Conservation (phyloP, 257 asterid genomes). For the Perilla frutescens region DNA sequence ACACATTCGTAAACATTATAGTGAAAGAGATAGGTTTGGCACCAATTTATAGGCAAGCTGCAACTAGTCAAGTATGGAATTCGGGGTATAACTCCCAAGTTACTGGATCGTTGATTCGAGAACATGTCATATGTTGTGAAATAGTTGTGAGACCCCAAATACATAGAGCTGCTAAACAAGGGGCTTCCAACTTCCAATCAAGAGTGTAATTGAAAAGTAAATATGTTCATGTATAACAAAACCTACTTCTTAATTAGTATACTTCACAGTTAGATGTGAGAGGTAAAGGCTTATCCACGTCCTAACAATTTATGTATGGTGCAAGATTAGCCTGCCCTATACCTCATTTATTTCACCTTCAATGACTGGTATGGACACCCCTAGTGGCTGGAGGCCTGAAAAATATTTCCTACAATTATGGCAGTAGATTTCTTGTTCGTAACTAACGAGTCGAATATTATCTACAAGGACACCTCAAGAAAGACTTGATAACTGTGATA, state of each 20-base stretch:
- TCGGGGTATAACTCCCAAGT: too few species aligned
- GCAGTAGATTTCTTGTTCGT: neutral
- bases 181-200: neutral
- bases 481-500: neutral
- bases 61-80: neutral
- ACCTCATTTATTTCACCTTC: slow-evolving; percentile 19
- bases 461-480: neutral
- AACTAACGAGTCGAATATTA: neutral
- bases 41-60: neutral
- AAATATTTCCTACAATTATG: neutral
- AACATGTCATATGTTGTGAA: too few species aligned
- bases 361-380: slow-evolving; percentile 1
- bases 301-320: slow-evolving; percentile 1
- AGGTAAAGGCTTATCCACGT: neutral
- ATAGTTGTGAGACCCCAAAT: too few species aligned
- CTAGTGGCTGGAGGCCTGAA: neutral
- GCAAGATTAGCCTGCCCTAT: neutral
- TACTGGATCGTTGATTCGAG: too few species aligned
- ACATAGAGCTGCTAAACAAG: neutral
- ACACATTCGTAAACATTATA: slow-evolving; percentile 20
- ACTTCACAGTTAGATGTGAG: neutral
- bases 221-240: neutral
- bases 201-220: neutral
- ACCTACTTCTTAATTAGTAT: neutral
- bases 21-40: neutral